phyloP scores from a whole-genome alignment of 306 rosid species.

The Mimosa pudica region DNA sequence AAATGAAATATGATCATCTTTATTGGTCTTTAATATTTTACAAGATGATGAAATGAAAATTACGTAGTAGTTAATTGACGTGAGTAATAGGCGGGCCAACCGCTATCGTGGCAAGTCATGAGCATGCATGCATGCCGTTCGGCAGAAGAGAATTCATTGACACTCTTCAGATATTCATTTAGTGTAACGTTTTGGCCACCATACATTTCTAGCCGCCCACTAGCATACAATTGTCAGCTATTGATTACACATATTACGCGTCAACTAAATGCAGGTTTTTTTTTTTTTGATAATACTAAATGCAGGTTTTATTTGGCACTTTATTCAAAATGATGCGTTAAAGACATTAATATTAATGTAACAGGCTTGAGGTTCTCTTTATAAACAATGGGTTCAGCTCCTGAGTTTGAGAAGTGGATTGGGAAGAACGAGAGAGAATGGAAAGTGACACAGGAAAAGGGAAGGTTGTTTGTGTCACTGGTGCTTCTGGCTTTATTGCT shows the following conservation, averaged over 20 bases:
- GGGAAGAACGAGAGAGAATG: background rate
- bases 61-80: too few species aligned
- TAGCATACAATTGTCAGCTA: background rate
- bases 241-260: background rate
- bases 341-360: background rate
- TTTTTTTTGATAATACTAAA: too few species aligned
- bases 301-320: background rate
- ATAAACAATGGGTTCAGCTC: background rate
- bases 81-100: too few species aligned
- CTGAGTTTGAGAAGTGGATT: background rate
- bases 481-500: constrained; percentile 36
- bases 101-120: too few species aligned
- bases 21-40: too few species aligned
- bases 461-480: background rate
- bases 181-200: background rate
- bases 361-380: too few species aligned
- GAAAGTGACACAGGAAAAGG: background rate
- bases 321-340: background rate
- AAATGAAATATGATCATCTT: too few species aligned
- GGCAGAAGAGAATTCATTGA: too few species aligned
- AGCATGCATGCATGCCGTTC: too few species aligned
- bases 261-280: background rate
- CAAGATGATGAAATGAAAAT: too few species aligned
- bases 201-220: background rate
- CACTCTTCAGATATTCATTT: background rate